Base-by-base conservation (phyloP, 2,329 filamentous ascomycete genomes). In the Lachnellula subtilissima region DNA sequence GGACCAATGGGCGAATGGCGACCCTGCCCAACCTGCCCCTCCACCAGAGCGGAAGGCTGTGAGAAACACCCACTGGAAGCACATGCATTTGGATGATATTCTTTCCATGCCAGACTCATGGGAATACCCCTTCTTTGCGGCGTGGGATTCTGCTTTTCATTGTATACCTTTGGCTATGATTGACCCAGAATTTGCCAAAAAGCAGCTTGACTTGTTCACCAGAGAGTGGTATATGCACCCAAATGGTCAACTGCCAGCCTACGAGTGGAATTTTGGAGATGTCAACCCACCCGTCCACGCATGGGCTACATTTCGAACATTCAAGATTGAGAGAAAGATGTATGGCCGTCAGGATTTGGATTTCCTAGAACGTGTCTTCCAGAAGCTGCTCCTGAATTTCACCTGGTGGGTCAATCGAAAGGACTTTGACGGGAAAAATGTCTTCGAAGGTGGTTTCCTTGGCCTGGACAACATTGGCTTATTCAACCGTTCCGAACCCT, bases 401-500 rank as follows among this genome's bases (percentile, higher is more conserved):
- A 97, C 94, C 4, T 97, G 94, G 94, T 97, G 93, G 93, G 93
- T 97, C 19, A 97, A 97, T 71, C 88, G 93, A 56, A 97, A 97
- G 74, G 93, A 97, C 67, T 81, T 82, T 11, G 90, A 96, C 9
- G 93, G 91, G 67, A 97, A 97, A 76, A 97, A 97, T 68, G 88
- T 97, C 28, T 97, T 97, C 64, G 94, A 97, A 70, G 94, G 93
- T 64, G 93, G 93, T 45, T 97, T 97, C 78, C 78, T 97, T 7
- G 93, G 93, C 47, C 78, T 97, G 52, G 93, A 97, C 81, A 97
- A 97, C 71, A 97, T 97, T 71, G 94, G 94, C 53, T 76, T 97
- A 37, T 97, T 97, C 82, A 97, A 97, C 74, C 88, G 93, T 47
- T 97, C 93, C 0, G 93, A 97, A 71, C 92, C 94, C 25, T 76